Evolutionary conservation across 768 basidiomycete species (phyloP), one percentile per base, ranked within the genome.

Genomic region (Boletus patriciae): DNA sequence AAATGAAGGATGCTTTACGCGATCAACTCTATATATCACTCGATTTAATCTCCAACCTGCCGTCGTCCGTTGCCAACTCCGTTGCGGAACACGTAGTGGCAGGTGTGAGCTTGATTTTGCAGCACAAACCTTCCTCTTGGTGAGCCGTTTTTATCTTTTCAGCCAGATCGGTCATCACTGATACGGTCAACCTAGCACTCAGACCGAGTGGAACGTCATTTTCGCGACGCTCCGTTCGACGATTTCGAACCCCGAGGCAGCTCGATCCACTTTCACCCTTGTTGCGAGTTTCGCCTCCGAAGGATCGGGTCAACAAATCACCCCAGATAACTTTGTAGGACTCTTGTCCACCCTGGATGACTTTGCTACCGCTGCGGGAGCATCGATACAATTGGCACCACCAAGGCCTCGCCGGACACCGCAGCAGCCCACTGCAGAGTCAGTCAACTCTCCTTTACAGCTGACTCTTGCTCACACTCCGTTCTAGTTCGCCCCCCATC

Each of bases 11-110:
- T 46, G 79, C 83, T 16, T 78, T 98, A 48, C 87, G 93, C 16
- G 97, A 98, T 69, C 97, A 98, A 73, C 80, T 98, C 12, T 98
- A 94, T 72, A 80, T 98, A 46, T 93, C 96, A 0, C 86, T 99
- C 57, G 96, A 99, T 69, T 78, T 94, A 27, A 79, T 99, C 19
- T 85, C 92, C 6, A 85, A 88, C 37, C 74, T 98, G 11, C 91
- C 95, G 2, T 76, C 85, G 2, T 66, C 75, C 2, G 83, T 95
- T n/a, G 81, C 92, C 19, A 88, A 80, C 61, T 84, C 90, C 1
- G 90, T 97, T 8, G 91, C 92, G 10, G 94, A 98, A 70, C 95
- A 98, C 70, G 81, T 97, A n/a, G 78, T 87, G 47, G 83, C 89
- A 9, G 97, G 97, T 0, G 79, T 98, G 9, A 81, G 83, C 25